A percentile compares a stretch with the other conserved stretches of the same genome.
These are phyloP conservation scores for Colletotrichum kahawae DNA, from an alignment of 2,329 filamentous ascomycete species.

Conservation along the genomic window DNA sequence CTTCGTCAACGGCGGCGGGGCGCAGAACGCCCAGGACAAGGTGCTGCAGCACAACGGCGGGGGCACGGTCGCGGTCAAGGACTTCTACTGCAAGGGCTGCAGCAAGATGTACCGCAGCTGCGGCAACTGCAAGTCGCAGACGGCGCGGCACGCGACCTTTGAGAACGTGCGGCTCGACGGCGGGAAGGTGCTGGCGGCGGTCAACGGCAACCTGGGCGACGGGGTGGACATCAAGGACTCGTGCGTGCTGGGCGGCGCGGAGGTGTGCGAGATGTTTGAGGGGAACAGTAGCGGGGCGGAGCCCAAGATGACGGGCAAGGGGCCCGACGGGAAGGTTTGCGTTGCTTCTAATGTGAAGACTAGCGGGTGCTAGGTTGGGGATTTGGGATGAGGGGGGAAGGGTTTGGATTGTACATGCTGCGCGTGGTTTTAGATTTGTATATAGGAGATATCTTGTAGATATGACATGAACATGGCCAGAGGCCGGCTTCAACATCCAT, in stretches of 20 bases:
- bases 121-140: constrained; percentile 49
- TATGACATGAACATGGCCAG: neutral
- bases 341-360: constrained; percentile 9
- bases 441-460: neutral
- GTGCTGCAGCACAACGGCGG: constrained; percentile 21
- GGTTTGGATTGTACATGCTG: neutral
- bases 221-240: constrained; percentile 15
- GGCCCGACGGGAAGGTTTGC: constrained; percentile 19
- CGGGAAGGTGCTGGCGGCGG: constrained; percentile 43
- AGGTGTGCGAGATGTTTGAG: constrained; percentile 16
- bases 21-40: constrained; percentile 17
- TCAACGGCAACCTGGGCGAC: constrained; percentile 42
- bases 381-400: neutral
- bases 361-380: neutral
- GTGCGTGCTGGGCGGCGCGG: constrained; percentile 22
- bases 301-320: constrained; percentile 9
- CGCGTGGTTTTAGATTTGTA: neutral
- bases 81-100: constrained; percentile 47
- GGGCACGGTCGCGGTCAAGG: constrained; percentile 32
- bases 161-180: constrained; percentile 46
- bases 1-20: constrained; percentile 35
- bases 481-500: neutral
- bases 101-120: constrained; percentile 53
- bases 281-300: constrained; percentile 10
- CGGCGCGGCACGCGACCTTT: constrained; percentile 46